Evolutionary conservation across 2,329 filamentous ascomycete species (phyloP).

Genomic region (Cryphonectria japonica): DNA sequence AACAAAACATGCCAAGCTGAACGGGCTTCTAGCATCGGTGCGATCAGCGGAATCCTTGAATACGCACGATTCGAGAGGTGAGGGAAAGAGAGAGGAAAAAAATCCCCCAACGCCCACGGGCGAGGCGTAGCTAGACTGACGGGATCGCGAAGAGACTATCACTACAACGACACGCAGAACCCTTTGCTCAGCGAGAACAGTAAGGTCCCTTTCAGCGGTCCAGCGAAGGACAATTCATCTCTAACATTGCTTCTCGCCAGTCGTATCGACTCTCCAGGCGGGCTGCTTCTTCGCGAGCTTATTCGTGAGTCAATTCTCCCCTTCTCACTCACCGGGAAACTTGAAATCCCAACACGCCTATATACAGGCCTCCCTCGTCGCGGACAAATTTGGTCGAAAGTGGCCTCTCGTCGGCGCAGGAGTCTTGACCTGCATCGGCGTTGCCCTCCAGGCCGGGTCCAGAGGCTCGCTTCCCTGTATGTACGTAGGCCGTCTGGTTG

Average conservation of each 20-base stretch:
- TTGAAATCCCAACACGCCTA: slow-evolving; percentile 20
- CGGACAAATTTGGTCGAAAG: slow-evolving; percentile 61
- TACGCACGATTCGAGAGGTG: slow-evolving; percentile 18
- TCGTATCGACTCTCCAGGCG: slow-evolving; percentile 72
- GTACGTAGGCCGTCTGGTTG: slow-evolving; percentile 65
- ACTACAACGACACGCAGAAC: slow-evolving; percentile 9
- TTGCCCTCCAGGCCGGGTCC: slow-evolving; percentile 66
- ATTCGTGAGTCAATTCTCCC: slow-evolving; percentile 37
- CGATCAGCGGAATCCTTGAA: slow-evolving; percentile 66
- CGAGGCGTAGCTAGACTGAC: background rate
- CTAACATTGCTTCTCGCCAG: slow-evolving; percentile 33
- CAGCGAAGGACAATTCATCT: background rate
- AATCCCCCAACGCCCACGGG: background rate
- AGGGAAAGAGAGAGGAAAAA: background rate
- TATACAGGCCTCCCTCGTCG: slow-evolving; percentile 48
- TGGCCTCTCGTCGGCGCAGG: slow-evolving; percentile 59
- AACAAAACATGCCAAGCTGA: slow-evolving; percentile 38
- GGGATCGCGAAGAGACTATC: slow-evolving; percentile 39
- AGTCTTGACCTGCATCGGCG: slow-evolving; percentile 61
- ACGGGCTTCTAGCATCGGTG: slow-evolving; percentile 55
- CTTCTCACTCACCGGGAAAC: slow-evolving; percentile 29
- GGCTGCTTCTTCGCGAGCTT: slow-evolving; percentile 70
- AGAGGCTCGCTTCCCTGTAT: slow-evolving; percentile 63
- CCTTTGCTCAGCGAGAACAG: slow-evolving; percentile 52
- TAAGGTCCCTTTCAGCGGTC: slow-evolving; percentile 18